A percentile compares a stretch with the other conserved stretches of the same genome.
Conservation (phyloP, 2,329 filamentous ascomycete species). For the Arthrobotrys musiformis region DNA sequence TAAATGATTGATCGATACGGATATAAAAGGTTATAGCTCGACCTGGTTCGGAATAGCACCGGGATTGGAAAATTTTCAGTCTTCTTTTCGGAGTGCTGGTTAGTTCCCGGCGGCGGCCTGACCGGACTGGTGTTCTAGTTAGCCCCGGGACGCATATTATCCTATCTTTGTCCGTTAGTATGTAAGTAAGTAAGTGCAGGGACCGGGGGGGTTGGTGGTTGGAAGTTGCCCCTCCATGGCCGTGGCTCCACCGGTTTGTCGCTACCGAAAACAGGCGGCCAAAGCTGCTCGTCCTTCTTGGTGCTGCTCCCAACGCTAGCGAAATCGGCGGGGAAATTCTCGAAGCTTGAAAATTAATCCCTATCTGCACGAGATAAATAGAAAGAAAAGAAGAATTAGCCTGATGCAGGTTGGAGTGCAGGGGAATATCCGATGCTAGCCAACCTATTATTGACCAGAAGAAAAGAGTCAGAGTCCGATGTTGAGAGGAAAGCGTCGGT, state of each 20-base stretch:
- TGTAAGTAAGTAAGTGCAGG: neutral
- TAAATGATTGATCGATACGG: too few relatives aligned
- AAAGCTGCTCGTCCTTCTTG: too few relatives aligned
- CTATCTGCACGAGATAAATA: conserved; percentile 18
- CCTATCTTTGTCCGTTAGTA: too few relatives aligned
- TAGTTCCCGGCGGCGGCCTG: neutral
- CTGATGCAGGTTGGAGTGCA: conserved; percentile 4
- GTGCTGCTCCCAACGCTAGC: conserved; percentile 24
- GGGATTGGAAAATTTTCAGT: conserved; percentile 11
- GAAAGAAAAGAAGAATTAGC: conserved; percentile 3
- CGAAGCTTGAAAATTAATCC: conserved; percentile 5
- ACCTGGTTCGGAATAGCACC: neutral
- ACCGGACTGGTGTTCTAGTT: conserved; percentile 5
- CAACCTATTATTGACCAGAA: conserved; percentile 15
- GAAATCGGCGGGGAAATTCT: conserved; percentile 49
- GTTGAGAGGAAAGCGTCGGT: conserved; percentile 45
- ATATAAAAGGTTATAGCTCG: neutral
- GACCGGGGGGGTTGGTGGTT: neutral
- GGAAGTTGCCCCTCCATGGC: conserved; percentile 7
- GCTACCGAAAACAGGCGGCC: conserved; percentile 42
- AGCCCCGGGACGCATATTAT: conserved; percentile 21
- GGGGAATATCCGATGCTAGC: conserved; percentile 50
- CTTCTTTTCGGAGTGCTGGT: too few relatives aligned
- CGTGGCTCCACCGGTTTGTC: conserved; percentile 10
- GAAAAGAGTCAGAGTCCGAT: conserved; percentile 29